phyloP scores from a whole-genome alignment of 805 yeast species.

The Candida awuae region DNA sequence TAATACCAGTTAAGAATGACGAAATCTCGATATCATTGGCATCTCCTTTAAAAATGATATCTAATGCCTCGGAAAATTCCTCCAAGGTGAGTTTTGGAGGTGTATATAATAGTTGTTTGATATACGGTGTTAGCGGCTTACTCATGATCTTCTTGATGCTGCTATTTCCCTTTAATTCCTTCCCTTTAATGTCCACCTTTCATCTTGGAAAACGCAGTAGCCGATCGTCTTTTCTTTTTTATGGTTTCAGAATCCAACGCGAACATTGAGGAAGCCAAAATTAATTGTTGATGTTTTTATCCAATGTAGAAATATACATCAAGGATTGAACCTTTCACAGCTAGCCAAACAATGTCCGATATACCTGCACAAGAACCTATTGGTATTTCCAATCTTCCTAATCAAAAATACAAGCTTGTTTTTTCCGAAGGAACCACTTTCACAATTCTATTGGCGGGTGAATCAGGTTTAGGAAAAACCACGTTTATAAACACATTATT shows the following conservation, averaged over 20 bases:
- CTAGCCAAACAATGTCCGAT: slow-evolving; percentile 19
- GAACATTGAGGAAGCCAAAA: background rate
- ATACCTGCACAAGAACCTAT: slow-evolving; percentile 39
- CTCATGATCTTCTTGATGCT: too few relatives aligned
- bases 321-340: background rate
- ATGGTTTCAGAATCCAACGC: background rate
- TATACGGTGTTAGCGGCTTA: slow-evolving; percentile 41
- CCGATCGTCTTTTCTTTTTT: background rate
- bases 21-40: slow-evolving; percentile 66
- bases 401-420: slow-evolving; percentile 70
- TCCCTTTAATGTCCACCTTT: background rate
- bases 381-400: slow-evolving; percentile 67
- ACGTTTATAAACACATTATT: slow-evolving; percentile 82
- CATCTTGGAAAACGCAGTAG: background rate
- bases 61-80: slow-evolving; percentile 59
- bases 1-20: slow-evolving; percentile 70
- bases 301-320: too few relatives aligned
- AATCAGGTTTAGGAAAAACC: slow-evolving; percentile 87
- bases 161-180: too few relatives aligned
- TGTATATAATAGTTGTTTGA: slow-evolving; percentile 51
- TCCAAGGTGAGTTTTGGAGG: slow-evolving; percentile 57
- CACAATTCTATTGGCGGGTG: slow-evolving; percentile 84
- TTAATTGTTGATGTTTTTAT: background rate
- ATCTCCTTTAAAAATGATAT: slow-evolving; percentile 49
- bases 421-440: slow-evolving; percentile 69